phyloP scores from a whole-genome alignment of 169 alveolate species.

The Plasmodium billcollinsi region DNA sequence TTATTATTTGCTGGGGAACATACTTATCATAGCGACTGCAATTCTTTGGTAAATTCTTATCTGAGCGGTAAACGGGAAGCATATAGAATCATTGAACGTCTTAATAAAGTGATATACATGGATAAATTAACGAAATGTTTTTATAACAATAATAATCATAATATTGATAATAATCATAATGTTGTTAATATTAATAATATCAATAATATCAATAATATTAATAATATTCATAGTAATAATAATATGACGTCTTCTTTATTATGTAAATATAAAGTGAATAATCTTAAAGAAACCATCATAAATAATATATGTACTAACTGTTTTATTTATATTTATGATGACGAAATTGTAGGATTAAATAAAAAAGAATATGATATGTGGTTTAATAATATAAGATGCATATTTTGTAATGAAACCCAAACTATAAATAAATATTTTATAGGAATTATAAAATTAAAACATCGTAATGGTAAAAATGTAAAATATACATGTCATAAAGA shows the following conservation, averaged over 20 bases:
- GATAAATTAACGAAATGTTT: conserved; percentile 48
- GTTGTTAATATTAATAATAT: no score
- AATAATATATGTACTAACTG: conserved; percentile 12
- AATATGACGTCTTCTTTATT: neutral
- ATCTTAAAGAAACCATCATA: conserved; percentile 22
- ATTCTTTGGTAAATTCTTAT: conserved; percentile 24
- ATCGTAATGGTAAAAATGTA: conserved; percentile 32
- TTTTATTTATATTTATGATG: conserved; percentile 44
- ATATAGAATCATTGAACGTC: conserved; percentile 50
- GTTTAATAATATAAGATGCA: conserved; percentile 33
- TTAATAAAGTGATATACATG: conserved; percentile 33
- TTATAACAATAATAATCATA: conserved; percentile 12
- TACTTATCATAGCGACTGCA: conserved; percentile 33
- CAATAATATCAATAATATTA: no score
- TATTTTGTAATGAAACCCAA: conserved; percentile 63
- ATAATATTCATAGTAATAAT: neutral
- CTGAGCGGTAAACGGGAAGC: conserved; percentile 75
- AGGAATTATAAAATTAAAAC: conserved; percentile 40
- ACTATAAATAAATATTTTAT: conserved; percentile 39
- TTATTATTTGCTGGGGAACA: conserved; percentile 67
- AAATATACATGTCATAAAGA: conserved; percentile 70
- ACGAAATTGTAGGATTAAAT: conserved; percentile 47
- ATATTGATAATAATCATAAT: no score
- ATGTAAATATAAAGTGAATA: neutral
- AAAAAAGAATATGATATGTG: conserved; percentile 47